Evolutionary conservation across 345 rosid species (phyloP).

Genomic region (Acer saccharum): DNA sequence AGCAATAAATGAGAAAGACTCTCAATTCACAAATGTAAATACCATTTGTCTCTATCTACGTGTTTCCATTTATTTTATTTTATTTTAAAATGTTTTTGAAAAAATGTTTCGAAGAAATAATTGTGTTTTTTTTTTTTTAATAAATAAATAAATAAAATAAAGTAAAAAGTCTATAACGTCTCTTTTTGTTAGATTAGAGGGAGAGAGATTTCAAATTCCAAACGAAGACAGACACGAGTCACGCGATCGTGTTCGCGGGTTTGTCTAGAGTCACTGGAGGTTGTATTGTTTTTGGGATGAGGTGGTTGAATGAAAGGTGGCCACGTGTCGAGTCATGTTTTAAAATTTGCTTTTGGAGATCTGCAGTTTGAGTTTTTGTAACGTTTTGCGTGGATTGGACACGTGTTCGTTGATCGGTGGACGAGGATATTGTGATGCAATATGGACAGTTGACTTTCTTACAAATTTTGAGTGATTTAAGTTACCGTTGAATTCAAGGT

Average conservation of each 20-base stretch:
- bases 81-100: conserved; percentile 8
- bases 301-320: not conserved
- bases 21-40: too few relatives aligned
- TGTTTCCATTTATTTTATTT: not conserved
- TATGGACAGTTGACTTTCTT: not conserved
- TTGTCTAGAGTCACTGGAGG: not conserved
- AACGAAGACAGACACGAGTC: conserved; percentile 22
- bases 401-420: not conserved
- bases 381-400: not conserved
- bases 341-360: not conserved
- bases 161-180: conserved; percentile 49
- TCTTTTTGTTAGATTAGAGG: conserved; percentile 41
- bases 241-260: conserved; percentile 1
- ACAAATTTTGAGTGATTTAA: not conserved
- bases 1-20: conserved; percentile 45
- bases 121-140: conserved; percentile 5
- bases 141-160: conserved; percentile 2
- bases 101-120: conserved; percentile 11
- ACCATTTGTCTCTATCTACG: not conserved
- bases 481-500: not conserved
- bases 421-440: not conserved
- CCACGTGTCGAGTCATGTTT: conserved; percentile 23
- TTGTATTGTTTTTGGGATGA: not conserved
- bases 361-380: not conserved
- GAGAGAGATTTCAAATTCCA: conserved; percentile 66